Percentiles rank a stretch among this genome's conserved stretches.
phyloP scores from a whole-genome alignment of 257 asterid genomes.

The Salvia splendens region DNA sequence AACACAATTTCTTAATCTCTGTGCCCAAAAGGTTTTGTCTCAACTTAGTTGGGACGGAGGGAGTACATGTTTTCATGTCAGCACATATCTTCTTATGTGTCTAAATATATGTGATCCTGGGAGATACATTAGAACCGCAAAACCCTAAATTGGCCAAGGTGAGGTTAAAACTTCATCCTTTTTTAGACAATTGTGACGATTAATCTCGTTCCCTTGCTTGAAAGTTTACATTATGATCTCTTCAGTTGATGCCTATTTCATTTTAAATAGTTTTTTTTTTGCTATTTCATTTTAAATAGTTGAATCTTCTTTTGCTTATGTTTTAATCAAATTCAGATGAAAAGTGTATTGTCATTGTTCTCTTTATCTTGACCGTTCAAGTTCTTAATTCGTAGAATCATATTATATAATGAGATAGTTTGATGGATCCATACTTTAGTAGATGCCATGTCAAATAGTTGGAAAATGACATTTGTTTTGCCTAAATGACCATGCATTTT shows the following conservation, averaged over 20 bases:
- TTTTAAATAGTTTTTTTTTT: conserved; percentile 14
- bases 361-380: background rate
- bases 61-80: conserved; percentile 20
- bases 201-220: background rate
- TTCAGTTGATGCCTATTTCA: background rate
- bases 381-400: background rate
- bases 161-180: background rate
- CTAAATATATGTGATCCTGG: conserved; percentile 7
- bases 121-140: background rate
- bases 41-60: too few species aligned
- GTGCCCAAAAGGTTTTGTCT: too few species aligned
- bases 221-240: conserved; percentile 15
- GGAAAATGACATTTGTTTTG: conserved; percentile 13
- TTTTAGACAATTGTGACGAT: conserved; percentile 21
- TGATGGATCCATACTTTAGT: conserved; percentile 11
- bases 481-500: too few species aligned
- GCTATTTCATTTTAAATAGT: background rate
- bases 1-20: too few species aligned
- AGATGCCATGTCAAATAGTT: conserved; percentile 11
- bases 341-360: background rate
- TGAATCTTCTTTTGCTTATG: background rate
- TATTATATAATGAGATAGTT: background rate
- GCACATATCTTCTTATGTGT: conserved; percentile 27
- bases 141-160: background rate
- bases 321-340: background rate